A percentile compares a stretch with the other conserved stretches of the same genome.
phyloP scores from a whole-genome alignment of 305 asterid genomes.

The Plantago rigida region DNA sequence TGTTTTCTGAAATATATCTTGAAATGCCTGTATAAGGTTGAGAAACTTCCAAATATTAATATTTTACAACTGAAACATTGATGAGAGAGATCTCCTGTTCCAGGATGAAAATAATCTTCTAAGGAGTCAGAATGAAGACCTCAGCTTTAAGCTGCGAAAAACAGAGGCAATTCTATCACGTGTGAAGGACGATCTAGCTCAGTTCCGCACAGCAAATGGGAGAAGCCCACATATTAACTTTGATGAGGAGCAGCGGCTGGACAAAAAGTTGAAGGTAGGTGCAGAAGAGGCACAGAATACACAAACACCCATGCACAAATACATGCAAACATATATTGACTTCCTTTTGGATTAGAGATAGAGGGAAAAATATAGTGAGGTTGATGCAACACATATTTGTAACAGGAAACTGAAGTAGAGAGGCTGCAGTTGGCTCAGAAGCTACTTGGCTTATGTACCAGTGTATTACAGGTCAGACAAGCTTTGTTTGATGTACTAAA shows the following conservation, averaged over 20 bases:
- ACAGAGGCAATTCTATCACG: conserved; percentile 63
- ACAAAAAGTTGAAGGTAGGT: conserved; percentile 64
- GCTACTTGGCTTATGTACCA: conserved; percentile 68
- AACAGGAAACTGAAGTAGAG: conserved; percentile 86
- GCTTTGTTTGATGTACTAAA: conserved; percentile 12
- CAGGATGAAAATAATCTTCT: conserved; percentile 87
- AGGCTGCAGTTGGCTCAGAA: conserved; percentile 80
- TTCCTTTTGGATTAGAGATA: neutral
- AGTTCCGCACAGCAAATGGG: conserved; percentile 69
- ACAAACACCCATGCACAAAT: too few species aligned
- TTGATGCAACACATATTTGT: conserved; percentile 15
- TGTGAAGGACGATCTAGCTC: conserved; percentile 75
- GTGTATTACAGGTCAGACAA: conserved; percentile 57
- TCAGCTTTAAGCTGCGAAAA: conserved; percentile 53
- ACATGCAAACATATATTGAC: neutral
- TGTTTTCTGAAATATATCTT: too few species aligned
- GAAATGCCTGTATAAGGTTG: too few species aligned
- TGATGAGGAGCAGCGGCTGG: conserved; percentile 59
- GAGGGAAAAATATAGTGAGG: neutral
- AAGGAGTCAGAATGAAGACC: conserved; percentile 73
- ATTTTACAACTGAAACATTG: too few species aligned
- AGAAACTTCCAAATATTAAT: too few species aligned
- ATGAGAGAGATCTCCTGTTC: conserved; percentile 15
- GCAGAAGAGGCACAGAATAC: conserved; percentile 4
- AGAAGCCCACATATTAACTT: conserved; percentile 54